phyloP scores from a whole-genome alignment of 345 rosid genomes.

The Pistacia atlantica region DNA sequence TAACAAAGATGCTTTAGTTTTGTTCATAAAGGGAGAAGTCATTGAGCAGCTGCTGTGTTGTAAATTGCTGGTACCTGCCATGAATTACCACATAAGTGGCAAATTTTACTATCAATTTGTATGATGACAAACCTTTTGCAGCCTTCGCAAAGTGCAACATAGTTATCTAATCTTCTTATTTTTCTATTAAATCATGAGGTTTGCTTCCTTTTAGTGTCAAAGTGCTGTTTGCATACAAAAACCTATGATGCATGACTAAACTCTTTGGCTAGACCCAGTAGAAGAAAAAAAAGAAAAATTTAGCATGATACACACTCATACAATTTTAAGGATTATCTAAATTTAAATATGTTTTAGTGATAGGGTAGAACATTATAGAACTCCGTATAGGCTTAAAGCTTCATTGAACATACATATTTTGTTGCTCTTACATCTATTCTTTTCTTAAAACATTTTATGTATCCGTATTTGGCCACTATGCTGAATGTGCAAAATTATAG shows the following conservation, averaged over 20 bases:
- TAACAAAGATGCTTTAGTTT: background rate
- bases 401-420: too few relatives aligned
- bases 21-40: background rate
- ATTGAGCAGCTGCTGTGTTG: background rate
- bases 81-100: background rate
- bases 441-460: too few relatives aligned
- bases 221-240: background rate
- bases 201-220: background rate
- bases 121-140: background rate
- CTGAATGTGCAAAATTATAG: background rate
- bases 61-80: background rate
- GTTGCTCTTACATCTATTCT: too few relatives aligned
- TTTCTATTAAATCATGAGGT: background rate
- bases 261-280: too few relatives aligned
- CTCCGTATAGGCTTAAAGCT: too few relatives aligned
- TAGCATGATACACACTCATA: too few relatives aligned
- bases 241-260: too few relatives aligned
- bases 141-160: too few relatives aligned
- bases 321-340: too few relatives aligned
- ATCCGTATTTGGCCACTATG: background rate
- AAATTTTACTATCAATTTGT: background rate
- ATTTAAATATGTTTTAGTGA: too few relatives aligned
- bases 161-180: background rate
- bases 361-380: too few relatives aligned
- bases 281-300: too few relatives aligned